Evolutionary conservation across 495 filamentous ascomycete genomes (phyloP).

Genomic region (Xylaria flabelliformis): DNA sequence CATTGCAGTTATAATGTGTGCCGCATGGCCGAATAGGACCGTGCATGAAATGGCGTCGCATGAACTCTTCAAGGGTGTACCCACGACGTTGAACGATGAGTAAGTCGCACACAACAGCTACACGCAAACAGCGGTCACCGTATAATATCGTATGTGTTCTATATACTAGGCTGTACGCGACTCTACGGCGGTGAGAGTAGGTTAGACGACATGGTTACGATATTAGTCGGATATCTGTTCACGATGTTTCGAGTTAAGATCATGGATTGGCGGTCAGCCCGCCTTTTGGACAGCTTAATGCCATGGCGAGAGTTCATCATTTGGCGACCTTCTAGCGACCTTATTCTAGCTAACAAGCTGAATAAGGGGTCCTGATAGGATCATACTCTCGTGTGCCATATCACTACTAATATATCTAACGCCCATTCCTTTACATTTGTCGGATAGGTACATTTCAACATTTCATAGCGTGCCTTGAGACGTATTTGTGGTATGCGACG

Average conservation of each 20-base stretch:
- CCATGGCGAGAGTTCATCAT: background rate
- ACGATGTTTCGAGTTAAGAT: conserved; percentile 3
- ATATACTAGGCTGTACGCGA: background rate
- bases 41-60: conserved; percentile 26
- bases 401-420: background rate
- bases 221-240: background rate
- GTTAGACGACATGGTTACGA: conserved; percentile 4
- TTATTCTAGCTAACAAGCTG: background rate
- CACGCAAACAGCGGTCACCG: conserved; percentile 27
- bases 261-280: conserved; percentile 4
- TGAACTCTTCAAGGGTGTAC: conserved; percentile 17
- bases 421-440: background rate
- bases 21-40: conserved; percentile 21
- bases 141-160: background rate
- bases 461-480: background rate
- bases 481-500: background rate
- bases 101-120: background rate
- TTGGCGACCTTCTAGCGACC: background rate
- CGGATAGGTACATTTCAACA: background rate
- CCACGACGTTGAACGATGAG: conserved; percentile 12
- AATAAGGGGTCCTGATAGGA: background rate
- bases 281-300: background rate
- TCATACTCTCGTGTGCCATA: background rate
- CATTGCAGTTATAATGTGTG: conserved; percentile 21
- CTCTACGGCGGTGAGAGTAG: conserved; percentile 23